A percentile compares a stretch with the other conserved stretches of the same genome.
These are phyloP conservation scores for Ogataea paraovalis DNA, from an alignment of 805 yeast species.

Conservation along the genomic window DNA sequence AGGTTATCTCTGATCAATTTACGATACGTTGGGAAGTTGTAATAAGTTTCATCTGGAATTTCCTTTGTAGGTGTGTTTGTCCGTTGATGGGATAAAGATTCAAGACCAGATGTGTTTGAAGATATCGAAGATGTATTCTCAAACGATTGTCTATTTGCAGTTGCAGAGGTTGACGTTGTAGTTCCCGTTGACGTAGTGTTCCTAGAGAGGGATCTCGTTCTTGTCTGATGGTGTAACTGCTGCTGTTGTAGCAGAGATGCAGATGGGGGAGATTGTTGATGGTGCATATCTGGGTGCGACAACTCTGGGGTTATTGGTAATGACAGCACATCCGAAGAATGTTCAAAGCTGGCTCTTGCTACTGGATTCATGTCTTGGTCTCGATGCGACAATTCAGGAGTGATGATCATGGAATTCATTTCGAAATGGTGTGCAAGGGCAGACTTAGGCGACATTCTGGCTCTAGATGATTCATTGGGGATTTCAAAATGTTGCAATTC, in stretches of 20 bases:
- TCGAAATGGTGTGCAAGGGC: not conserved
- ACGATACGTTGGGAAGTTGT: conserved; percentile 19
- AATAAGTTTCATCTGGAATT: not conserved
- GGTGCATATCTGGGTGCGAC: not conserved
- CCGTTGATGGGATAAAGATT: not conserved
- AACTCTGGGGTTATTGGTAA: not conserved
- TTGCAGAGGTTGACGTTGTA: not conserved
- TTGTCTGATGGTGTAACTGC: not conserved
- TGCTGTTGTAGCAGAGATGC: not conserved
- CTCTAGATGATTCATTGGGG: not conserved
- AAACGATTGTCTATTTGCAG: not conserved
- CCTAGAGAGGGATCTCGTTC: not conserved
- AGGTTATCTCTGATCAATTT: conserved; percentile 31
- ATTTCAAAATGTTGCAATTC: not conserved
- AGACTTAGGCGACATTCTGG: not conserved
- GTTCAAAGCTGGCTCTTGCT: not conserved
- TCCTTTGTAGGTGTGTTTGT: not conserved
- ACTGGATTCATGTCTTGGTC: not conserved
- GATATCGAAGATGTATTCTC: not conserved
- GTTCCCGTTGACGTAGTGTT: not conserved
- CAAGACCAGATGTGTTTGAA: not conserved
- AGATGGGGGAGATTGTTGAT: not conserved
- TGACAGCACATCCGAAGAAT: not conserved
- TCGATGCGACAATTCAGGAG: not conserved
- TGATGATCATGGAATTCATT: not conserved